Percentiles rank a stretch among this genome's conserved stretches.
phyloP scores from a whole-genome alignment of 164 flowering plant species.

The Berberis vulgaris region DNA sequence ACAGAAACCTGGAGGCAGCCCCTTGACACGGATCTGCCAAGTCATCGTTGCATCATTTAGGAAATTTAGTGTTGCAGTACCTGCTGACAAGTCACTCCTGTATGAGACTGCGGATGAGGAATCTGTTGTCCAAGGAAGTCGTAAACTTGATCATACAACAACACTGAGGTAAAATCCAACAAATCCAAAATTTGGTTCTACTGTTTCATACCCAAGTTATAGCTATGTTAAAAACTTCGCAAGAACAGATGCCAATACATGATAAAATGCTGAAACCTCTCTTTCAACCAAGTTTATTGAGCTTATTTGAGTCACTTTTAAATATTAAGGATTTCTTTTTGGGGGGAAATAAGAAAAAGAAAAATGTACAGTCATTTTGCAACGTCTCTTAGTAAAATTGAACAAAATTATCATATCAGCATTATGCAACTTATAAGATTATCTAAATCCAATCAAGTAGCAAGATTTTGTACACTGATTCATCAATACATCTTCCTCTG shows the following conservation, averaged over 20 bases:
- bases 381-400: no score
- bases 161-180: constrained; percentile 18
- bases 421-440: no score
- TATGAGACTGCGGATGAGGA: constrained; percentile 32
- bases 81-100: constrained; percentile 25
- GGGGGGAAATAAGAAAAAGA: no score
- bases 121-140: constrained; percentile 31
- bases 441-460: no score
- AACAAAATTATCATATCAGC: no score
- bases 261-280: not conserved
- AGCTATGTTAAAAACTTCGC: no score
- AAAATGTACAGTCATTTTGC: no score
- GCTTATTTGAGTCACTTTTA: not conserved
- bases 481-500: no score
- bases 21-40: constrained; percentile 30
- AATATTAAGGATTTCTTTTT: not conserved
- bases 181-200: no score
- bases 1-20: constrained; percentile 45
- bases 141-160: constrained; percentile 35
- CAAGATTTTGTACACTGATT: no score
- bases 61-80: constrained; percentile 26
- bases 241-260: no score
- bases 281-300: not conserved
- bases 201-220: no score
- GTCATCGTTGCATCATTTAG: constrained; percentile 30